Evolutionary conservation across 257 asterid genomes (phyloP).

Genomic region (Lycium barbarum): DNA sequence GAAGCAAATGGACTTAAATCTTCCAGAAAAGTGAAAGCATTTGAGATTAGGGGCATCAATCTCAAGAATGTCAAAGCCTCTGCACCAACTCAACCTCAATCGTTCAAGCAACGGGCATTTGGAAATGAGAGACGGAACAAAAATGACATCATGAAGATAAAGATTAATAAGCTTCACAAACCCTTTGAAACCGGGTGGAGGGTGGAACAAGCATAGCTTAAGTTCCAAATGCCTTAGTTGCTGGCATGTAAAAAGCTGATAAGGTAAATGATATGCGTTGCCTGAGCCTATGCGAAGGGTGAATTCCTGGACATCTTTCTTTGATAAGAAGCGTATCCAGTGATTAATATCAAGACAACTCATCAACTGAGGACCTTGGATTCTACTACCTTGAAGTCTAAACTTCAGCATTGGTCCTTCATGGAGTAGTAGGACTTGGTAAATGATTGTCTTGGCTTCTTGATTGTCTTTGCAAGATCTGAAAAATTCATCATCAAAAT

Average conservation of each 20-base stretch:
- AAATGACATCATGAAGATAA: no score
- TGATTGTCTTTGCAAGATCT: conserved; percentile 54
- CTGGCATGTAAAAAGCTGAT: conserved; percentile 47
- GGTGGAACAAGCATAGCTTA: conserved; percentile 51
- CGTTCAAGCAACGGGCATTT: no score
- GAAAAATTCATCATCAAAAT: conserved; percentile 61
- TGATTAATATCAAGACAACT: conserved; percentile 49
- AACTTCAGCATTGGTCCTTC: conserved; percentile 55
- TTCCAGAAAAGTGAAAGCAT: no score
- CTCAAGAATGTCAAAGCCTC: no score
- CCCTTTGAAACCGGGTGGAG: no score
- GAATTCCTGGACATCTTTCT: conserved; percentile 53
- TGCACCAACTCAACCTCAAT: no score
- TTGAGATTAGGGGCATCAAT: no score
- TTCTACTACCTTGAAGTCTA: no score
- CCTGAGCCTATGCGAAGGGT: conserved; percentile 44
- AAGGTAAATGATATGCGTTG: conserved; percentile 48
- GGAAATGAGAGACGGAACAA: no score
- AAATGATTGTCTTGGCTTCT: conserved; percentile 56
- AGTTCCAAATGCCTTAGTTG: conserved; percentile 54
- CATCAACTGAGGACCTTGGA: conserved; percentile 56
- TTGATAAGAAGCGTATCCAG: conserved; percentile 54
- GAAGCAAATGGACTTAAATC: no score
- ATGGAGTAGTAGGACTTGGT: conserved; percentile 55
- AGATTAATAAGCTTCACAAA: no score